phyloP scores from a whole-genome alignment of 805 yeast species.

The Wickerhamiella alocasiicola region DNA sequence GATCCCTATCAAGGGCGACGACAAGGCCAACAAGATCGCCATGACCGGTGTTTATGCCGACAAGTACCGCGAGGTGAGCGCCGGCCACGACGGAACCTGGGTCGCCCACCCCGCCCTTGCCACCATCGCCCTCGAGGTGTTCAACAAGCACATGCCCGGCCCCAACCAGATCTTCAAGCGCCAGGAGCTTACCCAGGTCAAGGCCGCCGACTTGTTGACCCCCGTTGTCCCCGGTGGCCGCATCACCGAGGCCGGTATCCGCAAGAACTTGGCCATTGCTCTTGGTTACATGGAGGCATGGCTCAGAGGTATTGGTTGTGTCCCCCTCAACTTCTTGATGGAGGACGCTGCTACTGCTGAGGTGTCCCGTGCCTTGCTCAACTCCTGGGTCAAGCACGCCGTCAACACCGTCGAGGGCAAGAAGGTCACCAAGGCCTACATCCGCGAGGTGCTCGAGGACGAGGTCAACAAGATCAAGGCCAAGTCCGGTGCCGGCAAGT shows the following conservation, averaged over 20 bases:
- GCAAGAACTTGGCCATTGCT: slow-evolving; percentile 51
- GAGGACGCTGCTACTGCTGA: slow-evolving; percentile 74
- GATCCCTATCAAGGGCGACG: slow-evolving; percentile 57
- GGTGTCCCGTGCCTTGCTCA: slow-evolving; percentile 58
- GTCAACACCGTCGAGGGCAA: slow-evolving; percentile 44
- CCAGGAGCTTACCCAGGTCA: slow-evolving; percentile 36
- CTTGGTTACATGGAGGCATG: slow-evolving; percentile 63
- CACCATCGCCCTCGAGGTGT: slow-evolving; percentile 49
- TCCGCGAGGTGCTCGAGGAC: slow-evolving; percentile 39
- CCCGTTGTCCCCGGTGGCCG: slow-evolving; percentile 46
- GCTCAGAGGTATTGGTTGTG: slow-evolving; percentile 61
- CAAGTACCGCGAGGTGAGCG: slow-evolving; percentile 52
- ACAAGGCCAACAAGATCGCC: slow-evolving; percentile 46
- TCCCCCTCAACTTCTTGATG: slow-evolving; percentile 63
- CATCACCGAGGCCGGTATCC: slow-evolving; percentile 54
- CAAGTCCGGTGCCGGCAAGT: slow-evolving; percentile 37
- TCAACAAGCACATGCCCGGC: slow-evolving; percentile 64
- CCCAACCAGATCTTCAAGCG: slow-evolving; percentile 56
- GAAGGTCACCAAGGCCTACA: slow-evolving; percentile 40
- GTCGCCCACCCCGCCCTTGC: slow-evolving; percentile 67
- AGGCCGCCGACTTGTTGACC: slow-evolving; percentile 48
- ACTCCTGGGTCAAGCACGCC: slow-evolving; percentile 64
- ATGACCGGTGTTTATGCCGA: slow-evolving; percentile 58
- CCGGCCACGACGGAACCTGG: slow-evolving; percentile 71
- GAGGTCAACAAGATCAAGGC: slow-evolving; percentile 42